A percentile compares a stretch with the other conserved stretches of the same genome.
These are phyloP conservation scores for Hanseniaspora clermontiae DNA, from an alignment of 805 yeast genomes.

Conservation along the genomic window DNA sequence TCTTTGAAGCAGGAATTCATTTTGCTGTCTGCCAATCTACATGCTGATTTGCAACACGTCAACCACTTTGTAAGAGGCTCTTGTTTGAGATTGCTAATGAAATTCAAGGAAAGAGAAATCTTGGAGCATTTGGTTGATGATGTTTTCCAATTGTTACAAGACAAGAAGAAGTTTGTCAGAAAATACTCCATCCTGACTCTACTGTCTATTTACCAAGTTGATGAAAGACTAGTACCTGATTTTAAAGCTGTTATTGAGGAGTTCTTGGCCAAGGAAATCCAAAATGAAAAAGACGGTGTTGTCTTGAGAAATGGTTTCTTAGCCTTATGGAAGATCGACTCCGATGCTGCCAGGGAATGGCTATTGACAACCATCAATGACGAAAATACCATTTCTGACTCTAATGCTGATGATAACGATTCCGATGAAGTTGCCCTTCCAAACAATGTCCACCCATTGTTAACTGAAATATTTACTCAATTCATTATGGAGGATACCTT, in stretches of 20 bases:
- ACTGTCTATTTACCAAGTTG: conserved; percentile 63
- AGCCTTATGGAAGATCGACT: conserved; percentile 66
- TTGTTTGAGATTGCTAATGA: conserved; percentile 80
- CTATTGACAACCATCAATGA: conserved; percentile 1
- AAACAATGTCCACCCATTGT: conserved; percentile 59
- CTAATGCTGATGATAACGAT: conserved; percentile 48
- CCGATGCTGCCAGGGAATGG: conserved; percentile 69
- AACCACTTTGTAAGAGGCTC: conserved; percentile 94
- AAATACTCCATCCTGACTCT: conserved; percentile 93
- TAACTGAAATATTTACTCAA: conserved; percentile 83
- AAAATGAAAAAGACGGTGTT: conserved; percentile 79
- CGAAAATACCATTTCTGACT: background rate
- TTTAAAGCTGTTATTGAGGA: conserved; percentile 73
- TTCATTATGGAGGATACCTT: conserved; percentile 76
- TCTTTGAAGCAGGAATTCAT: conserved; percentile 97
- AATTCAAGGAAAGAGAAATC: conserved; percentile 82
- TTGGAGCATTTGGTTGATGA: conserved; percentile 92
- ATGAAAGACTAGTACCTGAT: conserved; percentile 85
- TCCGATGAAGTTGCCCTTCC: conserved; percentile 33
- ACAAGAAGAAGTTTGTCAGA: conserved; percentile 95
- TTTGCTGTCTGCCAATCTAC: conserved; percentile 93
- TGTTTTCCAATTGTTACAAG: conserved; percentile 80
- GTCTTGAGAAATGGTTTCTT: conserved; percentile 93
- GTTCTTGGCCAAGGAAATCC: conserved; percentile 37
- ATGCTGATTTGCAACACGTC: conserved; percentile 94